Percentiles rank a stretch among this genome's conserved stretches.
These are phyloP conservation scores for Trichoderma asperellum DNA, from an alignment of 2,329 filamentous ascomycete genomes.

Conservation along the genomic window DNA sequence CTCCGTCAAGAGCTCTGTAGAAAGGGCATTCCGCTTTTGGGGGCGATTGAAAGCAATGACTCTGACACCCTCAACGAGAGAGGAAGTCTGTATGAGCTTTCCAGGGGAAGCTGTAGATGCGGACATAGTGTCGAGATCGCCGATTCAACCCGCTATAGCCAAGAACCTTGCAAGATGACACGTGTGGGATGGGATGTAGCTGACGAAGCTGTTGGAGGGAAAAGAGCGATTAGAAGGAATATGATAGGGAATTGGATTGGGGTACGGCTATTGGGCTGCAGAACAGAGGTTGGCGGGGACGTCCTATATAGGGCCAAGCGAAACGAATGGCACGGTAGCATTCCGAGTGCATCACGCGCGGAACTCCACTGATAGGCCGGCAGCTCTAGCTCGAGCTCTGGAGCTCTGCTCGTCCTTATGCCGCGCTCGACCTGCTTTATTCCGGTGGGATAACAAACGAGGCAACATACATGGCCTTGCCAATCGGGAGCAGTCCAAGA, in stretches of 20 bases:
- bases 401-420: not conserved
- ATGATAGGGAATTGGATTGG: conserved; percentile 14
- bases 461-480: conserved; percentile 3
- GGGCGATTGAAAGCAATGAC: conserved; percentile 58
- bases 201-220: conserved; percentile 4
- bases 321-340: conserved; percentile 22
- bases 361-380: conserved; percentile 21
- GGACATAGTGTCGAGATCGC: conserved; percentile 29
- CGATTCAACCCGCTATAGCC: conserved; percentile 8
- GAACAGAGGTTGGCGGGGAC: conserved; percentile 14
- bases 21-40: conserved; percentile 63
- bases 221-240: conserved; percentile 16
- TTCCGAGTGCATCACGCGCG: conserved; percentile 22
- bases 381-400: conserved; percentile 9
- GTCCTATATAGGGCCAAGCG: conserved; percentile 20
- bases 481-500: not conserved
- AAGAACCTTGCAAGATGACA: conserved; percentile 10
- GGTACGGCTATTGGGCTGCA: conserved; percentile 18
- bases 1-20: conserved; percentile 53
- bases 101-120: conserved; percentile 26
- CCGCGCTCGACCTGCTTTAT: not conserved
- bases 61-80: conserved; percentile 44
- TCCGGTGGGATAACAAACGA: conserved; percentile 11
- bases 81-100: conserved; percentile 32
- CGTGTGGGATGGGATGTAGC: not conserved